A percentile compares a stretch with the other conserved stretches of the same genome.
phyloP scores from a whole-genome alignment of 148 eudicot species.

The Beta vulgaris region DNA sequence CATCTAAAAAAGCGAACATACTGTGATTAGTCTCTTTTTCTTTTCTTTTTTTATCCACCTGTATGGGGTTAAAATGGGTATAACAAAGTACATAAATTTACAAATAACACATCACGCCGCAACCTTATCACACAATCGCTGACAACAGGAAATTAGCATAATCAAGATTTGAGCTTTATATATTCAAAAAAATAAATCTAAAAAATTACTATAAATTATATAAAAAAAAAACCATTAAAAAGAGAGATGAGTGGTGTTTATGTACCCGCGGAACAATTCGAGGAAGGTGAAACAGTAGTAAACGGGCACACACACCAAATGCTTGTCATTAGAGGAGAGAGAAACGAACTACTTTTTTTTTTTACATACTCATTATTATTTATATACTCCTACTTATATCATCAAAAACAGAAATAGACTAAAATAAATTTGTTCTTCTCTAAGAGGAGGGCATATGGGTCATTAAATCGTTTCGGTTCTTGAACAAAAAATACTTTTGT shows the following conservation, averaged over 20 bases:
- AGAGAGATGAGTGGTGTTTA: background rate
- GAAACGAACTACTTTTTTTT: background rate
- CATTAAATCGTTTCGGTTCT: slow-evolving; percentile 3
- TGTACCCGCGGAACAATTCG: slow-evolving; percentile 7
- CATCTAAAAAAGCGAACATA: background rate
- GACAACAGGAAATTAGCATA: background rate
- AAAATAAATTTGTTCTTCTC: background rate
- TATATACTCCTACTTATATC: background rate
- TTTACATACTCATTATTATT: background rate
- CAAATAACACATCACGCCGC: background rate
- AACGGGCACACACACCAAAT: background rate
- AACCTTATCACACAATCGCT: background rate
- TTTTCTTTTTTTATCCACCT: background rate
- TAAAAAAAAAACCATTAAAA: background rate
- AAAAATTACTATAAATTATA: background rate
- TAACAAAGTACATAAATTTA: background rate
- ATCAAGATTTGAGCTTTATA: no score
- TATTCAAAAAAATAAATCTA: no score
- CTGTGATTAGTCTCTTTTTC: background rate
- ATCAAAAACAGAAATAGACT: background rate
- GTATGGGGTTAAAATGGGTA: background rate
- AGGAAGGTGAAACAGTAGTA: background rate
- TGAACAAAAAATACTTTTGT: background rate
- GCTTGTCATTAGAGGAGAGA: slow-evolving; percentile 1
- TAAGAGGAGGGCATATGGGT: slow-evolving; percentile 27